Base-by-base conservation (phyloP, 805 yeast genomes). In the Priceomyces carsonii region DNA sequence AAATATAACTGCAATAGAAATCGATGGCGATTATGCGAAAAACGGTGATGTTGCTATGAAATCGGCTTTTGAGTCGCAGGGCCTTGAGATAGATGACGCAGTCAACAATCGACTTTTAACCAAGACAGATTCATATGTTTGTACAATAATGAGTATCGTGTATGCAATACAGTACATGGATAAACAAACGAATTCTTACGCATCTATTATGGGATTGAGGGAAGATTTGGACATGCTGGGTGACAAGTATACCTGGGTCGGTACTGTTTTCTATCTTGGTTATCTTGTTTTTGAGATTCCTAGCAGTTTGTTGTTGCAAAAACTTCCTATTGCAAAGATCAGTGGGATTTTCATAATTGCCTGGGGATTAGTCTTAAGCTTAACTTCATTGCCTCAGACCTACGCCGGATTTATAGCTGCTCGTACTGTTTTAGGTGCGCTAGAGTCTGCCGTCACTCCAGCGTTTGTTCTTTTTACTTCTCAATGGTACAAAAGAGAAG, bases 311-410 rank as follows among this genome's bases (percentile, higher is more conserved):
- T 33, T 70, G 1, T 50, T 79, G 17, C 89, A 83, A 53, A 65
- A 63, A 34, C 71, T 78, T 35, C 83, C 82, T 3, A 64, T 82
- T 43, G 71, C 79, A 3, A 78, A 75, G 44, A 57, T 77, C 3
- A 63, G 73, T 3, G 62, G 76, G 9, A 42, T 56, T 1, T 70
- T 72, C 40, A 70, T 82, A 25, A 48, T 79, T 10, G 27, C 74
- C 0, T 83, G 90, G 90, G 89, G 88, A 14, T 36, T 48, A 55
- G 53, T 79, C 10, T 56, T 79, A 24, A 63, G 75, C 24, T 59
- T 76, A 15, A 77, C 74, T 43, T 69, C 84, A 1, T 74, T 71
- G 2, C 71, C 80, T 1, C 55, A 63, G 1, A 51, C 65, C 12
- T 64, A 59, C 36, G 63, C 65, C 13, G 69, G 70, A 3, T 61